These are phyloP conservation scores for thale cress (Arabidopsis thaliana) DNA, from an alignment of 345 rosid species.

Conservation along the genomic window TAIR10.1 NC_003074.8:9146001-9146500, in stretches of 20 bases:
- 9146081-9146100: slow-evolving; percentile 36
- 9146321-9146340: not conserved
- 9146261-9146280: not conserved
- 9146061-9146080: slow-evolving; percentile 82
- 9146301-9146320: not conserved
- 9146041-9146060: slow-evolving; percentile 89
- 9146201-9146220: slow-evolving; percentile 33
- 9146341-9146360: slow-evolving; percentile 5
- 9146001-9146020: slow-evolving; percentile 95
- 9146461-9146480: slow-evolving; percentile 31
- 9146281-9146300: not conserved
- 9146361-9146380: slow-evolving; percentile 20
- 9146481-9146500: slow-evolving; percentile 3
- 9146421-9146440: slow-evolving; percentile 30
- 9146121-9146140: not conserved
- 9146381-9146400: slow-evolving; percentile 13
- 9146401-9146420: slow-evolving; percentile 28
- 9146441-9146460: slow-evolving; percentile 27
- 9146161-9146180: slow-evolving; percentile 35
- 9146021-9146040: slow-evolving; percentile 81
- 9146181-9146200: slow-evolving; percentile 35
- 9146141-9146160: slow-evolving; percentile 29
- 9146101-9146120: slow-evolving; percentile 26
- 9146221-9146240: slow-evolving; percentile 26
- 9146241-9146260: slow-evolving; percentile 19